Evolutionary conservation across 2,329 filamentous ascomycete genomes (phyloP).

Genomic region (Trematosphaeria pertusa): DNA sequence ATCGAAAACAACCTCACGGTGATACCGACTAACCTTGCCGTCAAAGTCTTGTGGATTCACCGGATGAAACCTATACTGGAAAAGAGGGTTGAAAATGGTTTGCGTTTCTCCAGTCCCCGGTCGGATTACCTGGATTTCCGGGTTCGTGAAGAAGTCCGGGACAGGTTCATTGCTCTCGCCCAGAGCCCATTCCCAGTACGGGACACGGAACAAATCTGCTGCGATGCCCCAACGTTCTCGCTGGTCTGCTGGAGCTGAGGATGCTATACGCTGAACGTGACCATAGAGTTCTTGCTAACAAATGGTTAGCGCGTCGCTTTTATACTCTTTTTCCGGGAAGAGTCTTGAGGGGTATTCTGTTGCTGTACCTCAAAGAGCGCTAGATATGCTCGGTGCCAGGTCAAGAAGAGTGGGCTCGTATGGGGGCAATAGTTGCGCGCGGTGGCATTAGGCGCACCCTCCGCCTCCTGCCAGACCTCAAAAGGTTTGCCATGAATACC

Average conservation of each 20-base stretch:
- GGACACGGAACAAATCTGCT: conserved; percentile 40
- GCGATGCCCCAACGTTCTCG: conserved; percentile 31
- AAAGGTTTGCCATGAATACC: conserved; percentile 47
- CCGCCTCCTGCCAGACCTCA: conserved; percentile 41
- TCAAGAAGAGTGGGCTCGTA: conserved; percentile 76
- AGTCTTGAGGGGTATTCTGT: no score
- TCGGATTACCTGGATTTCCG: conserved; percentile 22
- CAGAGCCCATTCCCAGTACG: conserved; percentile 45
- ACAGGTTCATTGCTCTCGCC: conserved; percentile 26
- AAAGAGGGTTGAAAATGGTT: conserved; percentile 39
- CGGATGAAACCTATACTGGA: conserved; percentile 36
- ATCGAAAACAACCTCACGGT: no score
- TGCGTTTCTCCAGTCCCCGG: conserved; percentile 18
- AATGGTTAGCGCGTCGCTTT: not conserved
- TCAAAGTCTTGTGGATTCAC: conserved; percentile 29
- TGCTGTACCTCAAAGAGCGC: conserved; percentile 65
- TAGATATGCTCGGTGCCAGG: conserved; percentile 86
- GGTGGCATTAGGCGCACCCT: conserved; percentile 40
- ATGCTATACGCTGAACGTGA: conserved; percentile 28
- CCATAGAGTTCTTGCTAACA: conserved; percentile 39
- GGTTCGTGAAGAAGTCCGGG: conserved; percentile 32
- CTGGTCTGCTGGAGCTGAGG: conserved; percentile 22
- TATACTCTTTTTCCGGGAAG: no score
- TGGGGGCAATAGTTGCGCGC: conserved; percentile 76
- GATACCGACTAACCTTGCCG: conserved; percentile 4